Evolutionary conservation across 2,329 filamentous ascomycete genomes (phyloP).

Genomic region (Ceratocystis harringtonii): DNA sequence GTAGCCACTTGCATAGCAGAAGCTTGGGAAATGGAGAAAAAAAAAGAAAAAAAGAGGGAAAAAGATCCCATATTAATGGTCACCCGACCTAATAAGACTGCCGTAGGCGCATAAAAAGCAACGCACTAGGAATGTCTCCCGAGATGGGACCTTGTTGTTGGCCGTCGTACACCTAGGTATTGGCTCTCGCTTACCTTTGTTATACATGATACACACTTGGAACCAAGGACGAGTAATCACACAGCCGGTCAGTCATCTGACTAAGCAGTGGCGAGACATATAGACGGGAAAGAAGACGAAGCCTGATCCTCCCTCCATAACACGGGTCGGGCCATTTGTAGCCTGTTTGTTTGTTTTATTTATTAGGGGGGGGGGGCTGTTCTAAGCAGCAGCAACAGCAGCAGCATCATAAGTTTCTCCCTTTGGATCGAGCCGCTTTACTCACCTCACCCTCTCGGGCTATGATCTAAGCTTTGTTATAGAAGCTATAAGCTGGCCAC

Average conservation of each 20-base stretch:
- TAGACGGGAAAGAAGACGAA: background rate
- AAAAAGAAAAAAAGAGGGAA: too few species aligned
- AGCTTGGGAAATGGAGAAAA: too few species aligned
- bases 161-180: background rate
- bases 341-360: background rate
- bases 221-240: background rate
- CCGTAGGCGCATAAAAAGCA: background rate
- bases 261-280: background rate
- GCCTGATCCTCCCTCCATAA: background rate
- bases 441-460: background rate
- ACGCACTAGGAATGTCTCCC: background rate
- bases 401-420: background rate
- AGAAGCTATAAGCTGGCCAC: background rate
- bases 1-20: background rate
- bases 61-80: background rate
- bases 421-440: background rate
- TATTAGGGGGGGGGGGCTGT: too few species aligned
- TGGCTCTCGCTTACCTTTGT: background rate
- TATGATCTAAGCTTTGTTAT: background rate
- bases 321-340: background rate
- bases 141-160: background rate
- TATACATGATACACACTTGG: background rate
- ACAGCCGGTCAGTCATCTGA: background rate
- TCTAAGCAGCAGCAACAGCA: too few species aligned
- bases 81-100: background rate